Conservation (phyloP, 176 grass and related monocot species). For the Bonia amplexicaulis region DNA sequence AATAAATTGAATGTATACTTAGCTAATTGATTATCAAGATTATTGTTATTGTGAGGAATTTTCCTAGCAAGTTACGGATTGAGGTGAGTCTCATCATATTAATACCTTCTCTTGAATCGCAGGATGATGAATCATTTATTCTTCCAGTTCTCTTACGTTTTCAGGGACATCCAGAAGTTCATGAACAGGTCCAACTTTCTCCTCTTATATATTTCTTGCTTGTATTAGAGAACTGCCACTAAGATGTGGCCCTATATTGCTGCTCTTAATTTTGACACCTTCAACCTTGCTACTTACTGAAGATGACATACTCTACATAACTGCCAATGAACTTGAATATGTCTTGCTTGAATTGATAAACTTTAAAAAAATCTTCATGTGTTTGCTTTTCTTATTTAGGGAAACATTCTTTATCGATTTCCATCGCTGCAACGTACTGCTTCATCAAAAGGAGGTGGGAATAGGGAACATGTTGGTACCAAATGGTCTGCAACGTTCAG, state of each 20-base stretch:
- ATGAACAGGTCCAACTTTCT: conserved; percentile 62
- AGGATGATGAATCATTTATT: conserved; percentile 97
- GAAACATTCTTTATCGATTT: conserved; percentile 90
- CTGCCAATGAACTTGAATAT: not conserved
- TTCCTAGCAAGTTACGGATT: conserved; percentile 3
- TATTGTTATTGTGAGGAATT: conserved; percentile 4
- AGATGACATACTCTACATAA: conserved; percentile 5
- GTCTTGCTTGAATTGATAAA: not conserved
- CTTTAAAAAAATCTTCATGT: conserved; percentile 4
- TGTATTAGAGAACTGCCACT: not conserved
- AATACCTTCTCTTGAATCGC: conserved; percentile 32
- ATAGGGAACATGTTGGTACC: conserved; percentile 79
- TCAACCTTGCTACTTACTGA: not conserved
- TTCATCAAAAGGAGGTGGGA: conserved; percentile 54
- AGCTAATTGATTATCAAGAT: conserved; percentile 14
- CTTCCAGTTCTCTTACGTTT: conserved; percentile 90
- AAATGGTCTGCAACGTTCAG: conserved; percentile 73
- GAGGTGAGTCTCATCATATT: conserved; percentile 20
- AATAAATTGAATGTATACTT: not conserved
- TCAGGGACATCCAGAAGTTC: conserved; percentile 89
- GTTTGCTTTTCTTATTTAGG: conserved; percentile 41
- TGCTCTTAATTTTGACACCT: conserved; percentile 20
- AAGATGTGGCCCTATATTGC: not conserved
- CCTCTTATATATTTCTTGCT: not conserved
- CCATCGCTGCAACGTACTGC: conserved; percentile 89